Evolutionary conservation across 257 asterid genomes (phyloP), one percentile per base, ranked within the genome.

Genomic region (Solanum phureja): DNA sequence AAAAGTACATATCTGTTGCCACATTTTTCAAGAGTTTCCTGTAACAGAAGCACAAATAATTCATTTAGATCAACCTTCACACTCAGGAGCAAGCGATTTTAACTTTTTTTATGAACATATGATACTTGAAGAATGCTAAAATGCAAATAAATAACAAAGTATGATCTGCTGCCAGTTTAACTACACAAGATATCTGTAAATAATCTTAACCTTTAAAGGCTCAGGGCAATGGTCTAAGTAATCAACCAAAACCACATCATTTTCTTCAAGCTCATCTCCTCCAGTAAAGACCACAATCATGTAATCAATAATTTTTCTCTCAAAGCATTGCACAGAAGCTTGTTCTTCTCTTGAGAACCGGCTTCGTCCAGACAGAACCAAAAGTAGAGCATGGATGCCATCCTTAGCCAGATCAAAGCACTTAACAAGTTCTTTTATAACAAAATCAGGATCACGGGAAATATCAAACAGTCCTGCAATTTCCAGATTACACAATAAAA

Each of bases 391-490:
- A 91, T 94, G 95, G 89, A 96, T 94, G 40, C 98, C 98, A 88
- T 96, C 98, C 89, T 94, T 95, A 19, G 95, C 98, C 95, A 96
- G 88, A 62, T 71, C 72, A 58, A 96, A 90, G 93, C 98, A 96
- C n/a, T 88, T 92, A 21, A 89, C 95, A 84, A 96, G 92, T 91
- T 96, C 99, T 9, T 87, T 92, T 4, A 93, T 94, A 23, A 92
- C 88, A 23, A 74, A 86, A 35, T 89, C 93, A 66, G 90, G 90
- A 21, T 89, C 94, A 29, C 34, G 91, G 16, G 90, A 76, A 82
- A 88, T 74, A 90, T 95, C 96, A 89, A 93, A 95, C 87, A 94
- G 37, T 3, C 98, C 99, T 96, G 89, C 62, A 14, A 49, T 13
- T 49, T 49, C 60, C 60, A 52, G 16, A 27, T 49, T 19, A 83